Base-by-base conservation (phyloP, 345 rosid genomes). In the Gossypium raimondii region DNA sequence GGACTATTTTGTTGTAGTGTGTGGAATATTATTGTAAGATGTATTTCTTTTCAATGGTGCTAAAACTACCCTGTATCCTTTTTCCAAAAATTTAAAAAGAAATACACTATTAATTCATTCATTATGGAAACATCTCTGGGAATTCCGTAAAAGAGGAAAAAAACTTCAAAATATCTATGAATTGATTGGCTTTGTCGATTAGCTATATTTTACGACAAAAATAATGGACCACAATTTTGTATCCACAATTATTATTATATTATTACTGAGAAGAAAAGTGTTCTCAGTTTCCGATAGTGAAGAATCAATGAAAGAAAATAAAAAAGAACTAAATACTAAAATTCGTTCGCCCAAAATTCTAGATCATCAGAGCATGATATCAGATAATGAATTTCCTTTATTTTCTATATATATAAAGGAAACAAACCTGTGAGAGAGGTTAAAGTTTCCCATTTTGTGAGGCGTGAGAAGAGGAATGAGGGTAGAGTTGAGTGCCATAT, bases 11-110 rank as follows among this genome's bases (percentile, higher is more conserved):
- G 24, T 22, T 22, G 24, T 22, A 22, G 1, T 22, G 24, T 22
- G 75, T 2, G 75, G 50, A 6, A 72, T 13, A 12, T 56, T 72
- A 9, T 45, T 24, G 38, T 72, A 72, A 18, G 65, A 72, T 57
- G 50, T 41, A 14, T 0, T 18, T 57, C 75, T 72, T 18, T 65
- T 44, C 62, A 68, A 6, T 0, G 53, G 51, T 45, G 67, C 9
- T 38, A 60, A 38, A 8, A 20, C 25, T 6, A 77, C 18, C 43
- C 8, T 50, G 75, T 10, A 60, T 25, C n/a, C 25, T 60, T 60
- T 10, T 22, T 58, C 24, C 34, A 59, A 11, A 11, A 9, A 9
- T 12, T 24, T 52, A 3, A 52, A 17, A 52, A 17, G 7, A 51
- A 53, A 53, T 6, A 17, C 2, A 17, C 20, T 17, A 53, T 16